Percentiles rank a stretch among this genome's conserved stretches.
phyloP scores from a whole-genome alignment of 2,329 filamentous ascomycete genomes.

The Colletotrichum theobromicola region DNA sequence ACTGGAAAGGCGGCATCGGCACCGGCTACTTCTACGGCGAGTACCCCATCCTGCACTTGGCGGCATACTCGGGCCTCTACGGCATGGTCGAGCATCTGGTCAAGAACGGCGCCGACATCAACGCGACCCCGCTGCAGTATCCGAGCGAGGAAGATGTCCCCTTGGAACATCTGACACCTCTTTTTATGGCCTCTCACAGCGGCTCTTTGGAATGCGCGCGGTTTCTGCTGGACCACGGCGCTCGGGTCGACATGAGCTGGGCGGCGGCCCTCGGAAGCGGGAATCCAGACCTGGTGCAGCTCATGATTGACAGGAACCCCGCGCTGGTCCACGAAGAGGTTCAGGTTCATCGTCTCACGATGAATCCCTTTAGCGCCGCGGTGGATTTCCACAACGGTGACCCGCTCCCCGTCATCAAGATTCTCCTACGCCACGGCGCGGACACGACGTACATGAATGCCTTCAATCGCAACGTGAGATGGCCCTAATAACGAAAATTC shows the following conservation, averaged over 20 bases:
- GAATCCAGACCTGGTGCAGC: background rate
- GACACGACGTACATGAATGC: background rate
- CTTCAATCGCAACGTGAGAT: background rate
- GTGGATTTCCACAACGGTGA: background rate
- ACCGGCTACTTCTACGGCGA: background rate
- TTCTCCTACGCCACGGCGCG: background rate
- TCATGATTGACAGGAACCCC: background rate
- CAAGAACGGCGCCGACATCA: background rate
- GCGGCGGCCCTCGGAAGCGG: background rate
- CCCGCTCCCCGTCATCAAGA: background rate
- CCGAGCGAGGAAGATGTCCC: background rate
- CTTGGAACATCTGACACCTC: background rate
- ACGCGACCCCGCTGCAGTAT: background rate
- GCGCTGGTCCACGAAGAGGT: background rate
- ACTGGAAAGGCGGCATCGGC: background rate
- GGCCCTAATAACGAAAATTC: background rate
- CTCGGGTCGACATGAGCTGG: background rate
- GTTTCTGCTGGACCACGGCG: background rate
- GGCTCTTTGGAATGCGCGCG: background rate
- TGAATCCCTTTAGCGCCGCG: background rate
- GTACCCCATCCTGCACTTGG: background rate
- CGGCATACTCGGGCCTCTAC: background rate
- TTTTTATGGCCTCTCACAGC: background rate
- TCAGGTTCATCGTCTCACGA: background rate
- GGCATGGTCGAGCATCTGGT: background rate